Percentiles rank a stretch among this genome's conserved stretches.
Evolutionary conservation across 352 stramenopile species (phyloP).

Genomic region (Globisporangium paroecandrum): DNA sequence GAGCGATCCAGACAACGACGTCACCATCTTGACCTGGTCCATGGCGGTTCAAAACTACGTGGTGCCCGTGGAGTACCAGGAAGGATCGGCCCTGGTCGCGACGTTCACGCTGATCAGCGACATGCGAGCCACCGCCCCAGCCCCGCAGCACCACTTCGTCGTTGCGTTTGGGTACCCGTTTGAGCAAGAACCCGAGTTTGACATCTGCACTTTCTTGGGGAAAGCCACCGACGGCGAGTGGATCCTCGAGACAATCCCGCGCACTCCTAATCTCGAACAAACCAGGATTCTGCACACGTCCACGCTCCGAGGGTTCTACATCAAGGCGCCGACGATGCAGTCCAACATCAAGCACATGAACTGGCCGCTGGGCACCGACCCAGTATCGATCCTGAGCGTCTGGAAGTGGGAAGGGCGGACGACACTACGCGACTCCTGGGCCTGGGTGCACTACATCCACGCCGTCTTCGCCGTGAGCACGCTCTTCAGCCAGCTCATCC

Average conservation of each 20-base stretch:
- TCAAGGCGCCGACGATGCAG: slow-evolving; percentile 24
- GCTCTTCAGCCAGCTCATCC: slow-evolving; percentile 25
- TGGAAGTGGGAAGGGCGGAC: slow-evolving; percentile 5
- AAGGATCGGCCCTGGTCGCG: background rate
- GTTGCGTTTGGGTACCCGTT: slow-evolving; percentile 31
- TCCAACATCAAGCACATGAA: slow-evolving; percentile 22
- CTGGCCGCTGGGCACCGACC: too few relatives aligned
- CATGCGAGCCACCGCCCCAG: background rate
- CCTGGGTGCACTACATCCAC: slow-evolving; percentile 30
- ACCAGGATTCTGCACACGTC: slow-evolving; percentile 23
- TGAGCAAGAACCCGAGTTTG: background rate
- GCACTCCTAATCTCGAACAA: background rate
- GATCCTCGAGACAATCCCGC: slow-evolving; percentile 7
- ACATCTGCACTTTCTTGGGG: background rate
- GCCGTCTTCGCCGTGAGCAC: slow-evolving; percentile 25
- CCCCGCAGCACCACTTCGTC: slow-evolving; percentile 4
- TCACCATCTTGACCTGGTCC: background rate
- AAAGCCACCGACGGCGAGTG: background rate
- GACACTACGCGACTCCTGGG: slow-evolving; percentile 17
- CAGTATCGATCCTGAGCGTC: slow-evolving; percentile 18
- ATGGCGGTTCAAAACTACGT: slow-evolving; percentile 4
- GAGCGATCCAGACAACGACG: background rate
- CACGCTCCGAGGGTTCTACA: slow-evolving; percentile 35
- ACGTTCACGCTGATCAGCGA: slow-evolving; percentile 14
- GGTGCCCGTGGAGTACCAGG: background rate